Base-by-base conservation (phyloP, 169 alveolate genomes). In the Cryptosporidium felis region DNA sequence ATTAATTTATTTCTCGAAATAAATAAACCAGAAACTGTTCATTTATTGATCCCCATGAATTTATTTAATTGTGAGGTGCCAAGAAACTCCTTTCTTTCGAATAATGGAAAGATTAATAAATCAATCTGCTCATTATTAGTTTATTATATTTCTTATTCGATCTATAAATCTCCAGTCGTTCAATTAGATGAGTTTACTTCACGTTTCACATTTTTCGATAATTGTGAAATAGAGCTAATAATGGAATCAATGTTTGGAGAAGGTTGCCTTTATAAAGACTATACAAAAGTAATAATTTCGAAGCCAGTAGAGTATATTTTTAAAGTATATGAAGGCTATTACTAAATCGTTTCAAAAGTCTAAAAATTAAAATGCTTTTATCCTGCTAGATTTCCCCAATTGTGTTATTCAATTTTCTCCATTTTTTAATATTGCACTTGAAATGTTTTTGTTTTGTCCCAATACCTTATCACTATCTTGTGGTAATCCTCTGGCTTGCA, bases 201-300 rank as follows among this genome's bases (percentile, higher is more conserved):
- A 10, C 45, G 58, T 5, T 74, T 74, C 32, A 53, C 85, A n/a
- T 21, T 74, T n/a, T 74, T 74, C 41, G 41, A 47, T 23, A 21
- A 23, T 14, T 74, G 85, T 53, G 85, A 74, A 23, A 36, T 74
- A 21, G 66, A 74, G 26, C 56, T 74, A 21, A 18, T 74, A 8
- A 8, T 74, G 34, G 85, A 74, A 56, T 74, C 85, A 53, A 26
- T 74, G 85, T 30, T 53, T 51, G 85, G 53, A n/a, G 85, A 74
- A 36, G 41, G 32, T 38, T 74, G 85, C 38, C 3, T 74, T 3
- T 49, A 51, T 36, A 74, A 23, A 34, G 45, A 74, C 56, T 38
- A 28, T 9, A 32, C 85, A 21, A 34, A 65, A 26, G 49, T 65
- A 6, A 65, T 65, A 8, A 36, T 74, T 74, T 53, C 85, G 26